Evolutionary conservation across 1,284 basidiomycete genomes (phyloP).

Genomic region (Microstroma glucosiphilum): DNA sequence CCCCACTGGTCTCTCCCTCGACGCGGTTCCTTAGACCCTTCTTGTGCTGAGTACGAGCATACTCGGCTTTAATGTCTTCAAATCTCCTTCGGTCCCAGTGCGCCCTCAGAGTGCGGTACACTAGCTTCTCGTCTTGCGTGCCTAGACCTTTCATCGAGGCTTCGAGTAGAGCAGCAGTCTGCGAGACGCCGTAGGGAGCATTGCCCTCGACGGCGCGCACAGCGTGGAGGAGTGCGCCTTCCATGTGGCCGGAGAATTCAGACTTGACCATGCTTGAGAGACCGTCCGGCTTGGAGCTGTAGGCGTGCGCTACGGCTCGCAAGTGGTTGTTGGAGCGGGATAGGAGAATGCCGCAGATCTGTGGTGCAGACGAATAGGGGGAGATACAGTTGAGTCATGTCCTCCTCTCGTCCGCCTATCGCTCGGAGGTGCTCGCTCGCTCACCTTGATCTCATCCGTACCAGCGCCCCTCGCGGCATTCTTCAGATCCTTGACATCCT

Average conservation of each 20-base stretch:
- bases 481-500: conserved; percentile 24
- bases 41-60: conserved; percentile 39
- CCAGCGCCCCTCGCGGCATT: conserved; percentile 29
- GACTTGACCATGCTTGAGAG: conserved; percentile 11
- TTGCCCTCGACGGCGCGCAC: conserved; percentile 42
- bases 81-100: conserved; percentile 45
- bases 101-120: conserved; percentile 36
- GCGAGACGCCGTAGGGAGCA: conserved; percentile 26
- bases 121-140: conserved; percentile 38
- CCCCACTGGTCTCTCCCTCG: conserved; percentile 40
- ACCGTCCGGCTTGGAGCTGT: conserved; percentile 20
- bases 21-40: conserved; percentile 36
- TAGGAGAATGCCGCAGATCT: conserved; percentile 45
- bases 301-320: conserved; percentile 39
- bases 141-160: conserved; percentile 47
- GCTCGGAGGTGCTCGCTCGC: background rate
- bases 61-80: conserved; percentile 44
- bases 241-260: conserved; percentile 47
- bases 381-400: background rate
- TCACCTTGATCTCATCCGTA: conserved; percentile 36
- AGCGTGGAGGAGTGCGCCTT: conserved; percentile 41
- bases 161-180: conserved; percentile 45
- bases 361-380: background rate
- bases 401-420: too few relatives aligned
- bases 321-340: conserved; percentile 41